Evolutionary conservation across 192 early-diverging fungal genomes (phyloP).

Genomic region (Helicostylum pulchrum): DNA sequence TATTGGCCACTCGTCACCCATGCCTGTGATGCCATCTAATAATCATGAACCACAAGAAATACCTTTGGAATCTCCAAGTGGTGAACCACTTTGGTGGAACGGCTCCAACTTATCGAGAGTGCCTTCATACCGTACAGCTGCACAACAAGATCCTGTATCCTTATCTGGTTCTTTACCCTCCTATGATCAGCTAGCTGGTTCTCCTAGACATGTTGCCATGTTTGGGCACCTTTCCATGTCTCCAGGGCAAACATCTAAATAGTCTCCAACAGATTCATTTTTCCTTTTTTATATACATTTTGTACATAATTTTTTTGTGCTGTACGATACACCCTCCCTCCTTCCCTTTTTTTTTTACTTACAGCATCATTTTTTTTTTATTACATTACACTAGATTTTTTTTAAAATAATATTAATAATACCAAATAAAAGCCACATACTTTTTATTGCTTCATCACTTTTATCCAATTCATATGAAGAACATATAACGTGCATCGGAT

Average conservation of each 20-base stretch:
- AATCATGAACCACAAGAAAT: background rate
- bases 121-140: conserved; percentile 22
- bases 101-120: conserved; percentile 23
- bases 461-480: background rate
- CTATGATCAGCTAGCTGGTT: conserved; percentile 4
- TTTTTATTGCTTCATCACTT: background rate
- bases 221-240: no score
- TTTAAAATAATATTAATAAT: background rate
- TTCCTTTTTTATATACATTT: background rate
- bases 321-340: background rate
- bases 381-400: background rate
- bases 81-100: conserved; percentile 18
- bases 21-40: no score
- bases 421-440: background rate
- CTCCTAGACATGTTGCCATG: background rate
- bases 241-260: no score
- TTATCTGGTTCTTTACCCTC: conserved; percentile 12
- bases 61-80: background rate
- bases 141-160: background rate
- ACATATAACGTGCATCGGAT: no score
- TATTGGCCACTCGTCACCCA: no score
- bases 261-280: background rate
- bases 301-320: background rate
- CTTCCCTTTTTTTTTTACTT: background rate
- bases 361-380: no score